A percentile compares a stretch with the other conserved stretches of the same genome.
These are phyloP conservation scores for Saccharomycopsis oosterbeekiorum DNA, from an alignment of 805 yeast species.

Conservation along the genomic window DNA sequence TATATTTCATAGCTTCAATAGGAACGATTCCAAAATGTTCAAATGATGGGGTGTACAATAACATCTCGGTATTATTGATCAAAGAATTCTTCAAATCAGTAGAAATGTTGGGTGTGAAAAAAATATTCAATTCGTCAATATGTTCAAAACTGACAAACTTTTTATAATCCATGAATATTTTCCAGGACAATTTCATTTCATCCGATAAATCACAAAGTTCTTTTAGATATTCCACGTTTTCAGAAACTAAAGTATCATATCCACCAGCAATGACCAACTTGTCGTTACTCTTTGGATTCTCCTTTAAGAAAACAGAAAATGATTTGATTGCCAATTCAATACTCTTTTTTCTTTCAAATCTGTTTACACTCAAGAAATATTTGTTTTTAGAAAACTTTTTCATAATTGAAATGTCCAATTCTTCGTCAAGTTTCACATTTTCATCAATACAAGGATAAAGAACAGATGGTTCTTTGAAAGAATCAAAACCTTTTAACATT, in stretches of 20 bases:
- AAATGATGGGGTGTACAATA: slow-evolving; percentile 79
- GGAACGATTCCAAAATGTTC: slow-evolving; percentile 99
- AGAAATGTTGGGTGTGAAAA: slow-evolving; percentile 76
- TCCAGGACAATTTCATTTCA: slow-evolving; percentile 33
- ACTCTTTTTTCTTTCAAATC: slow-evolving; percentile 84
- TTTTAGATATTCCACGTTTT: slow-evolving; percentile 62
- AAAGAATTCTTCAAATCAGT: slow-evolving; percentile 54
- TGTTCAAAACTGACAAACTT: slow-evolving; percentile 18
- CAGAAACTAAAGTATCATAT: slow-evolving; percentile 64
- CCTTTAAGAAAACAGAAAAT: slow-evolving; percentile 36
- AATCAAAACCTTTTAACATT: not conserved
- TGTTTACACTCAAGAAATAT: slow-evolving; percentile 66
- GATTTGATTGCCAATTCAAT: slow-evolving; percentile 68
- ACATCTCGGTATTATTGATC: slow-evolving; percentile 43
- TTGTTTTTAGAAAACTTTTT: slow-evolving; percentile 11
- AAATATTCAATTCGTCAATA: slow-evolving; percentile 33
- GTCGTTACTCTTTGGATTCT: slow-evolving; percentile 25
- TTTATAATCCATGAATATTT: slow-evolving; percentile 31
- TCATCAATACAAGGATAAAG: slow-evolving; percentile 59
- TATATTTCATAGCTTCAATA: slow-evolving; percentile 80
- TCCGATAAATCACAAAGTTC: slow-evolving; percentile 47
- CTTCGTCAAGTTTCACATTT: slow-evolving; percentile 4
- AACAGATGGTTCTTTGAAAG: slow-evolving; percentile 24
- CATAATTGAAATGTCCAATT: not conserved
- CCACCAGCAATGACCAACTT: slow-evolving; percentile 83